Evolutionary conservation across 768 basidiomycete species (phyloP), one percentile per base, ranked within the genome.

Genomic region (Termitomyces sp.): DNA sequence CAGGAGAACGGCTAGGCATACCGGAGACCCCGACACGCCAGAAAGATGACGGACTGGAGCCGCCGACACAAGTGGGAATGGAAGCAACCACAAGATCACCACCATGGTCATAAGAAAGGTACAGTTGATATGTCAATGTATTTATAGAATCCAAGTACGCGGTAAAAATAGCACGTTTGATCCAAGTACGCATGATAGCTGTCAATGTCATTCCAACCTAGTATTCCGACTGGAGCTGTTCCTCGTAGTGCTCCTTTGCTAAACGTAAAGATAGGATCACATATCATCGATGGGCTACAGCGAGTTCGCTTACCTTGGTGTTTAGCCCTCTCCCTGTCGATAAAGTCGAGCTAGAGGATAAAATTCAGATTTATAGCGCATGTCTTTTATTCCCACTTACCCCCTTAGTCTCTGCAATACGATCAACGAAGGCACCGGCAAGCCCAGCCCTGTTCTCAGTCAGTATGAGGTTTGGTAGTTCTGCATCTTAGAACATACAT

Each of bases 401-500:
- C 24, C 75, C 75, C 55, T 82, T 84, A 61, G 83, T 83, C 71
- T 88, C 87, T 20, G 81, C 64, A 2, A 81, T 54, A 51, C 69
- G 77, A 63, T 81, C 79, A 58, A 88, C 62, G 68, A 84, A 81
- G 18, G 70, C 80, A 59, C 79, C 86, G 52, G 73, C 65, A 34
- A 82, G 66, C n/a, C 73, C 87, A 55, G 85, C 87, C 33, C 84
- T 69, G 16, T 5, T 29, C 29, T 41, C 39, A 8, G 56, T 63
- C 3, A 59, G 42, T 20, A 34, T 26, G 16, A 34, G 5, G 28
- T 34, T 20, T 16, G 12, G 41, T 16, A 28, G 2, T 22, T 28
- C 33, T 20, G 12, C 13, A 48, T 33, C 2, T 22, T 20, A 3
- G 18, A n/a, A 53, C 47, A 7, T 42, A 79, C 77, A 84, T 56